Conservation (phyloP, 2,329 filamentous ascomycete genomes). For the Corynespora cassiicola region DNA sequence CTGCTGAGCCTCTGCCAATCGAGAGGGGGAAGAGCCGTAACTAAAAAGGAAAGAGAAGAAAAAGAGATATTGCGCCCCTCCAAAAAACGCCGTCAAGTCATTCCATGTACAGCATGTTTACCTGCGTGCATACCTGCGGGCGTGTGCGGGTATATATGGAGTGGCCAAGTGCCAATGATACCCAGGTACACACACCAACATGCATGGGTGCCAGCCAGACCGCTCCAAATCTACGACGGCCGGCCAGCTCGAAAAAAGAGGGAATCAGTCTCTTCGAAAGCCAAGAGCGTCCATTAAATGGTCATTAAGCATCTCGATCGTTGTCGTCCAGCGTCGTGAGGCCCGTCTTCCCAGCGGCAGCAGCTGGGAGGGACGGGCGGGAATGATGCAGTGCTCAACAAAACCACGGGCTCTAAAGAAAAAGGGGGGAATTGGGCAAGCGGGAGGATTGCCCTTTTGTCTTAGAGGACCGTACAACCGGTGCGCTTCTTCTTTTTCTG, state of each 20-base stretch:
- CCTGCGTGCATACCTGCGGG: too few relatives aligned
- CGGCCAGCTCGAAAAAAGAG: slow-evolving; percentile 7
- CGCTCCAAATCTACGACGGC: neutral
- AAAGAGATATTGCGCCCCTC: too few relatives aligned
- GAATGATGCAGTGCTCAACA: slow-evolving; percentile 12
- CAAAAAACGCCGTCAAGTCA: slow-evolving; percentile 28
- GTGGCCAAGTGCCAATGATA: too few relatives aligned
- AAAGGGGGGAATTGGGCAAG: too few relatives aligned
- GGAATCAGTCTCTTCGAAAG: slow-evolving; percentile 21
- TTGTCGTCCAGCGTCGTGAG: slow-evolving; percentile 48
- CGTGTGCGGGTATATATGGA: too few relatives aligned
- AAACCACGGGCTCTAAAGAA: slow-evolving; percentile 21
- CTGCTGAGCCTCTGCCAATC: too few relatives aligned
- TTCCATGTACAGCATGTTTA: too few relatives aligned
- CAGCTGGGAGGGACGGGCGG: slow-evolving; percentile 6
- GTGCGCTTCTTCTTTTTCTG: slow-evolving; percentile 47
- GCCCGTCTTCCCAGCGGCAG: slow-evolving; percentile 17
- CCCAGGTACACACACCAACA: too few relatives aligned
- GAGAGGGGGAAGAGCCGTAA: too few relatives aligned
- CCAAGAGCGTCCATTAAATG: slow-evolving; percentile 35
- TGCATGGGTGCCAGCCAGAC: too few relatives aligned
- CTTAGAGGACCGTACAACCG: slow-evolving; percentile 49
- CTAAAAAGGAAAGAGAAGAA: too few relatives aligned
- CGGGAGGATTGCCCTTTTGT: slow-evolving; percentile 10
- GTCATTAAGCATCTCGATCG: slow-evolving; percentile 49